These are phyloP conservation scores for Solanum paucissectum DNA, from an alignment of 257 asterid species.

Conservation along the genomic window DNA sequence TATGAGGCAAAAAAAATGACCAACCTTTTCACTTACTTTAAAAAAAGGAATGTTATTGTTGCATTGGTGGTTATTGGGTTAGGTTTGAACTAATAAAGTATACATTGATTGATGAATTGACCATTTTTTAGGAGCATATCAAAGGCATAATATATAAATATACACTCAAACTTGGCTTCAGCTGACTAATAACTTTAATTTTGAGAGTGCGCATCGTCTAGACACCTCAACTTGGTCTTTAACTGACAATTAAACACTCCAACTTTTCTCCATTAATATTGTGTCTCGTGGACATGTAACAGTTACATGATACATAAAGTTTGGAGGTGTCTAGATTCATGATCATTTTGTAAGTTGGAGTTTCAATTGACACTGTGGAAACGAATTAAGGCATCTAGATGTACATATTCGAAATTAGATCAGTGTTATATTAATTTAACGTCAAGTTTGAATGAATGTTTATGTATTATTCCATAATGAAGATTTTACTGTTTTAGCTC, in stretches of 20 bases:
- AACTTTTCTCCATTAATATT: neutral
- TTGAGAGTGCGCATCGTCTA: neutral
- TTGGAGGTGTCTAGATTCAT: neutral
- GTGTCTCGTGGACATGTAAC: neutral
- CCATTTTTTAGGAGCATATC: neutral
- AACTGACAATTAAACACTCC: neutral
- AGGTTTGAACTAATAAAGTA: constrained; percentile 20
- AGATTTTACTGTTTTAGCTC: neutral
- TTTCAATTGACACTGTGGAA: neutral
- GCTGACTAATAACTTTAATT: neutral
- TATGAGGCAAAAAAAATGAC: neutral
- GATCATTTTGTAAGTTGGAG: neutral
- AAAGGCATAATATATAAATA: neutral
- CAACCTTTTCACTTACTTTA: neutral
- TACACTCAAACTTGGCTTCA: neutral
- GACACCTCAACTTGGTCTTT: neutral
- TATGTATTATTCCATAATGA: neutral
- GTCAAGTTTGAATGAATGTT: neutral
- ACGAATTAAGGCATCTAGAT: neutral
- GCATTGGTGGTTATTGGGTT: constrained; percentile 31
- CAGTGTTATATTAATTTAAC: neutral
- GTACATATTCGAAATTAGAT: neutral
- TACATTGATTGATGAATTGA: neutral
- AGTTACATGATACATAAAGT: neutral
- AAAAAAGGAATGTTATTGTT: neutral